Evolutionary conservation across 2,329 filamentous ascomycete species (phyloP).

Genomic region (Tolypocladium tropicale): DNA sequence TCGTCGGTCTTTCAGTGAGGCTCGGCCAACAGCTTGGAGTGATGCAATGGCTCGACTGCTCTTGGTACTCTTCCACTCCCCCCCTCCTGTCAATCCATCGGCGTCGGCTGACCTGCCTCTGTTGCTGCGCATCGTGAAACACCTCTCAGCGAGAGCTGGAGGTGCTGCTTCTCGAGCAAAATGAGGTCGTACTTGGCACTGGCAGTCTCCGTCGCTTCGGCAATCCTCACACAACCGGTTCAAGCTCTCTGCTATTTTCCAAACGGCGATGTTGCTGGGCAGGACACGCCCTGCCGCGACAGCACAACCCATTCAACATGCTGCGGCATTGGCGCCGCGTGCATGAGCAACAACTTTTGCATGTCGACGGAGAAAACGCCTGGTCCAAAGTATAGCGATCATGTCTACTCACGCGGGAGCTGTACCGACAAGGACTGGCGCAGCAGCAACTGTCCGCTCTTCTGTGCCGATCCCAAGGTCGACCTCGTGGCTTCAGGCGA

Average conservation of each 20-base stretch:
- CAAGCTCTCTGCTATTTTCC: conserved; percentile 18
- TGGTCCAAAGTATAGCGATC: conserved; percentile 7
- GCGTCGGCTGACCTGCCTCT: background rate
- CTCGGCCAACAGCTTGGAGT: too few relatives aligned
- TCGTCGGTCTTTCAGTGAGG: too few relatives aligned
- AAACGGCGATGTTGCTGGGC: conserved; percentile 14
- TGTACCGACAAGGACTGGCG: conserved; percentile 23
- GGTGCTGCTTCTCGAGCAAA: background rate
- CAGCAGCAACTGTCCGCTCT: conserved; percentile 18
- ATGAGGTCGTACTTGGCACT: background rate
- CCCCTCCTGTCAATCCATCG: background rate
- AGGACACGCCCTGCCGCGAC: conserved; percentile 19
- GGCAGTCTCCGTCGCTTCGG: background rate
- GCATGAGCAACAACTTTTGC: conserved; percentile 23
- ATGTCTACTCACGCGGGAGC: conserved; percentile 18
- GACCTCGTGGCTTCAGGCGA: conserved; percentile 11
- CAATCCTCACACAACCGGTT: background rate
- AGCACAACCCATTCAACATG: conserved; percentile 17
- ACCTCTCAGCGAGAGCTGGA: background rate
- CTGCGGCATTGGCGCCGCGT: conserved; percentile 25
- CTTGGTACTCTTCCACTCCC: too few relatives aligned
- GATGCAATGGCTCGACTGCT: too few relatives aligned
- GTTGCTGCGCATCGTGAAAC: background rate
- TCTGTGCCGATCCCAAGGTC: conserved; percentile 17
- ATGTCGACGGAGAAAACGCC: conserved; percentile 14